phyloP scores from a whole-genome alignment of 257 asterid genomes.

The Anisodus acutangulus region DNA sequence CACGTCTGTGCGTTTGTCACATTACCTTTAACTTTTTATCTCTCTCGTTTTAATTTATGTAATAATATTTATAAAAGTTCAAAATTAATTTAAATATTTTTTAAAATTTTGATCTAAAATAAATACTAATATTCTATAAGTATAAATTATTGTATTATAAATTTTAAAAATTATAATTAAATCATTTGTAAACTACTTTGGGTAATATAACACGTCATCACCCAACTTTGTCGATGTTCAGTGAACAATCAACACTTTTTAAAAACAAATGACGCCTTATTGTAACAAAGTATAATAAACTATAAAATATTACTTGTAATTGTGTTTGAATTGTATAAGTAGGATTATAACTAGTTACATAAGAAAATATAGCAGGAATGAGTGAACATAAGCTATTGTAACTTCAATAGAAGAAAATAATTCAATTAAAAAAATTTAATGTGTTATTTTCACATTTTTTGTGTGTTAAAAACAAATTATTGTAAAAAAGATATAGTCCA shows the following conservation, averaged over 20 bases:
- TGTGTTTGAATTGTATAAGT: not conserved
- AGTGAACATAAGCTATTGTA: too few relatives aligned
- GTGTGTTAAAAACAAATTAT: too few relatives aligned
- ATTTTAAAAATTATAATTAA: too few relatives aligned
- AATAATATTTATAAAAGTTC: too few relatives aligned
- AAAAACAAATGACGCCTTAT: not conserved
- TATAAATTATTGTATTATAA: too few relatives aligned
- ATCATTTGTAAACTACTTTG: not conserved
- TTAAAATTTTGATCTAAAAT: too few relatives aligned
- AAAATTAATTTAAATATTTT: too few relatives aligned
- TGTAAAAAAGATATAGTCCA: too few relatives aligned
- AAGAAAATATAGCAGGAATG: not conserved
- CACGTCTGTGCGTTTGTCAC: constrained; percentile 23
- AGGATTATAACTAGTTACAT: not conserved
- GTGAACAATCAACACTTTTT: not conserved
- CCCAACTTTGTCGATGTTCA: not conserved
- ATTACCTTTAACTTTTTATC: not conserved
- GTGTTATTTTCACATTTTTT: too few relatives aligned
- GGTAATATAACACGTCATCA: not conserved
- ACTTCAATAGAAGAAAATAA: too few relatives aligned
- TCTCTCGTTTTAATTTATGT: not conserved
- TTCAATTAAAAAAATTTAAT: too few relatives aligned
- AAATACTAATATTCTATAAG: too few relatives aligned
- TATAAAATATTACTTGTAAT: not conserved
- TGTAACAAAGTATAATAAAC: not conserved